Conservation (phyloP, 1,139 yeast species). For the Debaryomycetaceae sp. region DNA sequence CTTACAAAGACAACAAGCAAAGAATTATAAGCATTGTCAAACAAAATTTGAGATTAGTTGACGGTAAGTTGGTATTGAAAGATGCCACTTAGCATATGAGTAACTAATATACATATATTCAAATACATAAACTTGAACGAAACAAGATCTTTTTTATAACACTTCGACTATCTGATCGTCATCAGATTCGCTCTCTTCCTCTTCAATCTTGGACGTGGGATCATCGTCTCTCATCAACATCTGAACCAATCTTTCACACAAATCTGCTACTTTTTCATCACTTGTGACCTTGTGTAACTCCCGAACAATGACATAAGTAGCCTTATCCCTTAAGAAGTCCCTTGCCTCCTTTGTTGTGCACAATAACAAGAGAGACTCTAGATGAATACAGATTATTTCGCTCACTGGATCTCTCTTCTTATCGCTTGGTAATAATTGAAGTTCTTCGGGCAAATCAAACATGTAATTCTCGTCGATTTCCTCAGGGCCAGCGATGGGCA, state of each 20-base stretch:
- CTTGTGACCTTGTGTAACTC: slow-evolving; percentile 73
- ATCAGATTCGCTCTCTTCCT: slow-evolving; percentile 29
- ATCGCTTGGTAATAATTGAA: slow-evolving; percentile 75
- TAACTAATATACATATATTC: slow-evolving; percentile 1
- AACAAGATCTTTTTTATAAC: slow-evolving; percentile 20
- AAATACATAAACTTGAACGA: neutral
- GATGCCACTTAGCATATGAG: slow-evolving; percentile 17
- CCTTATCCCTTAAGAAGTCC: slow-evolving; percentile 69
- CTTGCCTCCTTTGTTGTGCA: slow-evolving; percentile 74
- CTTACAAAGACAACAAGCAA: slow-evolving; percentile 66
- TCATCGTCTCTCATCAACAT: slow-evolving; percentile 91
- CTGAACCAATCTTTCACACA: slow-evolving; percentile 75
- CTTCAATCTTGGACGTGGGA: slow-evolving; percentile 30
- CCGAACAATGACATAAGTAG: slow-evolving; percentile 80
- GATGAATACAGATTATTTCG: slow-evolving; percentile 64
- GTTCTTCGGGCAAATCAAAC: slow-evolving; percentile 84
- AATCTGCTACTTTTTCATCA: slow-evolving; percentile 62
- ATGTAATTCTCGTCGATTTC: slow-evolving; percentile 78
- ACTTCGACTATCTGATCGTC: slow-evolving; percentile 53
- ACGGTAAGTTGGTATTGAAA: slow-evolving; percentile 62
- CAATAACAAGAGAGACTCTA: slow-evolving; percentile 72
- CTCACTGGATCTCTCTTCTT: slow-evolving; percentile 71
- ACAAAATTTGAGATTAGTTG: slow-evolving; percentile 63
- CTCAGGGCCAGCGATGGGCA: slow-evolving; percentile 84
- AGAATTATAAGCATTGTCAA: slow-evolving; percentile 67